A percentile compares a stretch with the other conserved stretches of the same genome.
phyloP scores from a whole-genome alignment of 2,329 filamentous ascomycete species.

The Aspergillus udagawae region DNA sequence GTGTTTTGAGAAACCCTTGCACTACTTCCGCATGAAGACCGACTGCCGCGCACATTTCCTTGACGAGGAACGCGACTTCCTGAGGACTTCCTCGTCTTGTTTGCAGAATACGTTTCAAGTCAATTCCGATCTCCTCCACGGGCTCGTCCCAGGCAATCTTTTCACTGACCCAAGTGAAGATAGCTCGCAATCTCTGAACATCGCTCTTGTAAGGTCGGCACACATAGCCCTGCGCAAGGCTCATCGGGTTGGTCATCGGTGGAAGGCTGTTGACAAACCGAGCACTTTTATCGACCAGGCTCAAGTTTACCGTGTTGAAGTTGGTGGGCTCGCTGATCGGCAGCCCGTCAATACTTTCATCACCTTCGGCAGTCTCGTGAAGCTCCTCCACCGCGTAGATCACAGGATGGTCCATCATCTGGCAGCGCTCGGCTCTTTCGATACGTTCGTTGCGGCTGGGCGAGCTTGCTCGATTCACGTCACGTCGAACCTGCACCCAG shows the following conservation, averaged over 20 bases:
- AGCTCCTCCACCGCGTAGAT: conserved; percentile 88
- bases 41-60: conserved; percentile 90
- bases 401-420: conserved; percentile 89
- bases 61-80: conserved; percentile 81
- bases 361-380: conserved; percentile 77
- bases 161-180: conserved; percentile 97
- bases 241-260: conserved; percentile 73
- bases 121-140: conserved; percentile 71
- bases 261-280: conserved; percentile 83
- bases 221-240: conserved; percentile 83
- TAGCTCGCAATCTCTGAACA: conserved; percentile 85
- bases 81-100: conserved; percentile 79
- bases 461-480: conserved; percentile 93
- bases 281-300: conserved; percentile 90
- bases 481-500: conserved; percentile 96
- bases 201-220: conserved; percentile 93
- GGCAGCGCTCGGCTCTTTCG: conserved; percentile 82
- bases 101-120: conserved; percentile 79
- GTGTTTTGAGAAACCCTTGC: conserved; percentile 83
- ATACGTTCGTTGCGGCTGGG: conserved; percentile 81
- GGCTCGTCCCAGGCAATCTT: conserved; percentile 95
- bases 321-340: conserved; percentile 79
- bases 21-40: conserved; percentile 85
- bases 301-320: conserved; percentile 74
- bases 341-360: conserved; percentile 80